Base-by-base conservation (phyloP, 352 stramenopile species). In the Phytopythium kandeliae region DNA sequence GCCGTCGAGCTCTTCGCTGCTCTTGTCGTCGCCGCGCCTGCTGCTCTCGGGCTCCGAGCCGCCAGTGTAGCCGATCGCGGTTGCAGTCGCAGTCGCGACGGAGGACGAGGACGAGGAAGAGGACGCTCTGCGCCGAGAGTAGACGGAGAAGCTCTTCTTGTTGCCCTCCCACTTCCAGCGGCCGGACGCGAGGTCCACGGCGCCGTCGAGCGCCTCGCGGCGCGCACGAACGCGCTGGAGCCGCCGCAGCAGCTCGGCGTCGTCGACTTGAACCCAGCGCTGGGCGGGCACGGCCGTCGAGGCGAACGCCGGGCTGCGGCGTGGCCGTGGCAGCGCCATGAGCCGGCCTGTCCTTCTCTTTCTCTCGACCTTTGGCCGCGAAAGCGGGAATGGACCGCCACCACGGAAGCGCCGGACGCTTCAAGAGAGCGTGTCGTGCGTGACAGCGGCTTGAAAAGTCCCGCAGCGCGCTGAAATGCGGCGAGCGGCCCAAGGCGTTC, bases 131-230 rank as follows among this genome's bases (percentile, higher is more conserved):
- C 51, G 59, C 19, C 47, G 54, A 0, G 57, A 58, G 49, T 67
- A 73, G 12, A 67, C 36, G 13, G 65, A 73, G 26, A 69, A 71
- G 19, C 49, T 30, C 34, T 57, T 52, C 40, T 47, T 62, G 54
- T 69, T 64, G 42, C 47, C 38, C 42, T 67, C 62, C 62, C 62
- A 68, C 54, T 69, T 74, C 65, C 65, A 73, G 13, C 61, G 45
- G 24, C 31, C 41, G 26, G 33, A 49, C n/a, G 44, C 42, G 9
- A 40, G n/a, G 6, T 55, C 37, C n/a, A 8, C 37, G 37, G 4
- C 28, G 4, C 51, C 49, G 19, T 55, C 40, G 11, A 62, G 9
- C 41, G 31, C 22, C 15, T 40, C 31, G 17, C 45, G 63, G 8
- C 31, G 15, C n/a, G 68, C 42, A 5, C 61, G 31, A 0, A 72